Conservation (phyloP, 257 asterid genomes). For the Solanum peruvianum region DNA sequence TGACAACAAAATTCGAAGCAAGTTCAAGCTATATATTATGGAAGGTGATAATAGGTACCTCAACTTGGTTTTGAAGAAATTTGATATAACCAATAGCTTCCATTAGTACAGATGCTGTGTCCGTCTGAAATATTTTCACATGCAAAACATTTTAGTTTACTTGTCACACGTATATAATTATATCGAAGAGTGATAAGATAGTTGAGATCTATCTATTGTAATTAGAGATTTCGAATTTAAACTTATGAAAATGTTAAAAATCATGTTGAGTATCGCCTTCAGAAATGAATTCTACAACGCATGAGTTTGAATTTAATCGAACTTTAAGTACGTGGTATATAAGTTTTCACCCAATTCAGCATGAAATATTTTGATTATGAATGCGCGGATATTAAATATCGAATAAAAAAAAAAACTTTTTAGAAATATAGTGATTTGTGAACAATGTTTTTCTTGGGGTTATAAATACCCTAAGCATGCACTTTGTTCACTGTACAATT, state of each 20-base stretch:
- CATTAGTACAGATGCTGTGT: slow-evolving; percentile 95
- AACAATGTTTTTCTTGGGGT: background rate
- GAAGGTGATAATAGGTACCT: slow-evolving; percentile 28
- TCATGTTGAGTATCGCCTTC: background rate
- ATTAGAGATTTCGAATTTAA: background rate
- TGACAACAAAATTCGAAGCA: background rate
- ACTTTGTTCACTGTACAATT: background rate
- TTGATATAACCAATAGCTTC: slow-evolving; percentile 94
- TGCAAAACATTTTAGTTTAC: background rate
- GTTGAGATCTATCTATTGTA: background rate
- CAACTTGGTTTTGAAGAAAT: slow-evolving; percentile 81
- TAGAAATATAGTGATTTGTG: background rate
- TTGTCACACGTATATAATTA: background rate
- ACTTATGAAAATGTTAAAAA: background rate
- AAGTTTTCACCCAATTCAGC: background rate
- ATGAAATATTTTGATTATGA: background rate
- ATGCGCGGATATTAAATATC: fast-evolving
- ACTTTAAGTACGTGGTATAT: background rate
- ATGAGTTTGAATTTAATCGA: background rate
- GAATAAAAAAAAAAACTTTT: background rate
- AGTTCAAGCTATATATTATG: slow-evolving; percentile 1
- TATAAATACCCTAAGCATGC: slow-evolving; percentile 6
- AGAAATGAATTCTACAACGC: background rate
- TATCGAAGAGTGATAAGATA: fast-evolving
- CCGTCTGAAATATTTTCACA: slow-evolving; percentile 66